Evolutionary conservation across 805 yeast genomes (phyloP), one percentile per base, ranked within the genome.

Genomic region (Metschnikowia chrysomelidarum): DNA sequence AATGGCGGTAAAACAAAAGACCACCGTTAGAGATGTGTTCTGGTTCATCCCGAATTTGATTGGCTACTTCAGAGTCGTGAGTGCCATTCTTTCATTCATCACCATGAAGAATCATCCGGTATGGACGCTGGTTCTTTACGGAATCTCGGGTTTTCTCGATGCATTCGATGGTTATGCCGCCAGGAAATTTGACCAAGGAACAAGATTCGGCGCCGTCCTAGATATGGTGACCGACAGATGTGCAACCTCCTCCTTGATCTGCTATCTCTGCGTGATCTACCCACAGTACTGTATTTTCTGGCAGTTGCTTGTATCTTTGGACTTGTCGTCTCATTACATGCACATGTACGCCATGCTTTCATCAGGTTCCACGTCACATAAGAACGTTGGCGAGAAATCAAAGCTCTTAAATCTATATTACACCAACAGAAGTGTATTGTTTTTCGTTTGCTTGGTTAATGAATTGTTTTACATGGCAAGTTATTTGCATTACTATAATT

Each of bases 201-300:
- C 97, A 20, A 75, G 78, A 48, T 87, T 87, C 49, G 99, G 99
- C 23, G 98, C 98, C 13, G 95, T 94, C 14, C 73, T 93, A 50
- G 99, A 93, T 62, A 93, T 93, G 99, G 97, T 93, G 20, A 91
- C 98, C 13, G 99, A 93, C 60, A 75, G 99, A 56, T 93, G 97
- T 58, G 89, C 98, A 10, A 93, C 99, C 0, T 78, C 95, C 10
- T 83, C 96, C n/a, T 73, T 93, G 53, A 80, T 93, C 49, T 88
- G 95, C 59, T 93, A 76, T 59, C 69, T 93, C 39, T 78, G 93
- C 47, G 80, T 85, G 23, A 67, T 84, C 30, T 91, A 86, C 54
- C 97, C 97, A 6, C 51, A 60, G 20, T 83, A 70, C 62, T 67
- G 76, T 33, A 62, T 85, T 9, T 47, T 79, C 7, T 89, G 91